Base-by-base conservation (phyloP, 2,329 filamentous ascomycete genomes). In the Pseudocercospora vitis region DNA sequence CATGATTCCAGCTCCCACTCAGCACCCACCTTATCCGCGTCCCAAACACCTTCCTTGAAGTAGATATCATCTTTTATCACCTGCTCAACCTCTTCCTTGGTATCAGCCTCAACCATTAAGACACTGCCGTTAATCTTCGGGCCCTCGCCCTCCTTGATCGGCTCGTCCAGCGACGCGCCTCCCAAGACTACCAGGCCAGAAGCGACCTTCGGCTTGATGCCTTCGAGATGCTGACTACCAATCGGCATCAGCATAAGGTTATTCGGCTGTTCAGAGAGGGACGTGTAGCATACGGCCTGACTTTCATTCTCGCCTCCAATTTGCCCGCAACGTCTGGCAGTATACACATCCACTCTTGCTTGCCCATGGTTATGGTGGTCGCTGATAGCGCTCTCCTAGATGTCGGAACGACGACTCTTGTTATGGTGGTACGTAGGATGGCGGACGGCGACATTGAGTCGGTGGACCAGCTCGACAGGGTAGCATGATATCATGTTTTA, bases 41-140 rank as follows among this genome's bases (percentile, higher is more conserved):
- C 89, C 91, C 91, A 96, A 7, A 95, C 90, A 0, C 85, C 88
- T 37, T 72, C 78, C 56, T 74, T 78, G 7, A 79, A 76, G 73
- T 95, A 96, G 7, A 91, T 75, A 73, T 96, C 91, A 45, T 81
- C 78, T 70, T 81, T 81, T 42, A 96, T 69, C 48, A 80, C 67
- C 63, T 86, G 80, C 44, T 48, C 35, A 2, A 55, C 82, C 68
- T 90, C 86, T 59, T 91, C 86, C 63, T 80, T 83, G 7, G 79
- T 84, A 57, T 82, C 80, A 6, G 87, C 89, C 24, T 81, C 71
- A 32, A 82, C 76, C 23, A 95, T 76, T 65, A 94, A 74, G 14
- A 84, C 82, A 68, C 86, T 90, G 35, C 89, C 90, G 59, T 83
- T 82, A 74, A 94, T 90, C 67, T 87, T 83, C 37, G 83, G 80